Evolutionary conservation across 2,329 filamentous ascomycete genomes (phyloP), one percentile per base, ranked within the genome.

Genomic region (Xylaria sp.): DNA sequence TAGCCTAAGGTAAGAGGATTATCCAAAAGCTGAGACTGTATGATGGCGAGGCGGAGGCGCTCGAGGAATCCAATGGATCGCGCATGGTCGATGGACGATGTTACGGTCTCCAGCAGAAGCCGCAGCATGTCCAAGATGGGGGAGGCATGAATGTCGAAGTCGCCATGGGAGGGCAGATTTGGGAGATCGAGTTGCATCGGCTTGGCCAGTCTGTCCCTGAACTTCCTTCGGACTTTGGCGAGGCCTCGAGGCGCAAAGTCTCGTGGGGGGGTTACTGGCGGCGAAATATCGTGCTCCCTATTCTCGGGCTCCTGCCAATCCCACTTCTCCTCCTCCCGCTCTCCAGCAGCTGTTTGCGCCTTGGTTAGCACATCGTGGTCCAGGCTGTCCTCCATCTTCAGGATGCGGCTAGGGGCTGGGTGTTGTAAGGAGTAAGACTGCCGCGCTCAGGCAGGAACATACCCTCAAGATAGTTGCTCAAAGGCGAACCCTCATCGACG

Each of bases 401-500:
- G 41, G 55, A 56, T 20, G 54, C 56, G n/a, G 50, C 28, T 9
- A 52, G 20, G 44, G 39, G 37, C 46, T 48, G 15, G 32, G 32
- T 18, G 25, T 32, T 23, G 20, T 23, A 56, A 15, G 46, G 50
- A 23, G 18, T 18, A 55, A 51, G 20, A 25, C 51, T 58, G 23
- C 61, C 12, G 54, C 9, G 6, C 34, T 37, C 23, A 2, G 44
- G 34, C 15, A 10, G 60, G 41, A 67, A 60, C 74, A 66, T 76
- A 78, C 77, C 76, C 74, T 78, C 76, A 61, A 78, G 74, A 73
- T 78, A 78, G 72, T 78, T 78, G 77, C 77, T 76, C 74, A 78
- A 72, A 76, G 77, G 77, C 76, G 77, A 77, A 62, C 76, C 77
- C 74, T 78, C 76, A 74, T 78, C 76, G 71, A 78, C 72, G 74